Base-by-base conservation (phyloP, 257 asterid genomes). In the Cordia subcordata region DNA sequence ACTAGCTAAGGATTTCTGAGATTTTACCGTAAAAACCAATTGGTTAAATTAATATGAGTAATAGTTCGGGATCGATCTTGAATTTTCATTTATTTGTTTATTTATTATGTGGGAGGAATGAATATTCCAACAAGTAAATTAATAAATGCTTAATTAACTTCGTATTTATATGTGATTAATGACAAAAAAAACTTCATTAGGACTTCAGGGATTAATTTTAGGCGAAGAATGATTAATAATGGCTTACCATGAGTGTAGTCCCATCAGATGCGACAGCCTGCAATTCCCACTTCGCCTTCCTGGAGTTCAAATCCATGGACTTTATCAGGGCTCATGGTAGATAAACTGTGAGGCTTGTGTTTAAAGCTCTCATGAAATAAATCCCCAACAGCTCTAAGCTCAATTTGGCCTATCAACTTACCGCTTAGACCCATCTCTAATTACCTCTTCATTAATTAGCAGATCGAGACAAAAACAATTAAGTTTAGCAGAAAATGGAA, bases 391-490 rank as follows among this genome's bases (percentile, higher is more conserved):
- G 56, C 56, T 20, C 4, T 52, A 13, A 52, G 18, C 56, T 52
- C 56, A 4, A 52, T 11, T 52, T 19, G 32, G 1, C n/a, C 56
- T 18, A 52, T 16, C 32, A 52, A 5, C 56, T 52, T 52, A 18
- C 56, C 56, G 19, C 15, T 52, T 1, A 52, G 22, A 52, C 22
- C 32, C 56, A 52, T 52, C 47, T 42, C 10, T n/a, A n/a, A n/a
- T n/a, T n/a, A n/a, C n/a, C n/a, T 27, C 35, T 27, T 27, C 35
- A n/a, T n/a, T n/a, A 39, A 39, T 42, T 42, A 42, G 14, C 10
- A 11, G 47, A 3, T 42, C 47, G 10, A 11, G 15, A 42, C 44
- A 5, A 39, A 81, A 50, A 81, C 35, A 27, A n/a, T n/a, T n/a
- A n/a, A 27, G 35, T 1, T 6, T 27, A 27, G 35, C 35, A 27